These are phyloP conservation scores for Rhodotorula sp. DNA, from an alignment of 1,284 basidiomycete genomes.

Conservation along the genomic window DNA sequence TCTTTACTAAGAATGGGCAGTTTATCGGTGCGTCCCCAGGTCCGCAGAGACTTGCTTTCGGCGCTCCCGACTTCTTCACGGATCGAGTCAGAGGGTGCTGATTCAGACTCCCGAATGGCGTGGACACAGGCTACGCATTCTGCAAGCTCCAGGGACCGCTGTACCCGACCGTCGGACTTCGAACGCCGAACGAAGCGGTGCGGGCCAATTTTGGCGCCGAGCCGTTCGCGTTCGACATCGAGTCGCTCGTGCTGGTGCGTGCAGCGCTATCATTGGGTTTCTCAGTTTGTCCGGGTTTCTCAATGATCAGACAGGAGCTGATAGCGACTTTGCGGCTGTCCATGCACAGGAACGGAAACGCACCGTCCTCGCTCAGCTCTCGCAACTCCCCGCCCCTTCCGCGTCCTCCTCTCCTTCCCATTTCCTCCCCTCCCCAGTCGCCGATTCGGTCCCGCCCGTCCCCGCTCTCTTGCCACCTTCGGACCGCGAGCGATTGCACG, in stretches of 20 bases:
- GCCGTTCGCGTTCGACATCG: constrained; percentile 82
- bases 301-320: background rate
- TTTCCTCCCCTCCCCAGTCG: background rate
- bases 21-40: constrained; percentile 62
- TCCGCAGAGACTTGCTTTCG: background rate
- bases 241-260: constrained; percentile 46
- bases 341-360: constrained; percentile 35
- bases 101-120: background rate
- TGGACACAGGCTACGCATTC: constrained; percentile 23
- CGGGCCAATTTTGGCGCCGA: constrained; percentile 81
- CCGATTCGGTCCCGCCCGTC: constrained; percentile 11
- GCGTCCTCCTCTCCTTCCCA: constrained; percentile 13
- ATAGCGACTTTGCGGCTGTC: background rate
- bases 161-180: constrained; percentile 82
- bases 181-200: constrained; percentile 67
- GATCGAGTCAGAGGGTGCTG: too few species aligned
- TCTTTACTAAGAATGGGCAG: constrained; percentile 85
- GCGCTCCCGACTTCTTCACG: too few species aligned
- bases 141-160: constrained; percentile 48
- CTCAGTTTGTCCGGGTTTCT: background rate
- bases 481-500: constrained; percentile 10
- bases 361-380: constrained; percentile 13
- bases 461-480: constrained; percentile 13
- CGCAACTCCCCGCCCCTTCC: constrained; percentile 3
- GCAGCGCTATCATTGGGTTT: background rate